Percentiles rank a stretch among this genome's conserved stretches.
phyloP scores from a whole-genome alignment of 2,329 filamentous ascomycete species.

The Epichloe gansuensis region DNA sequence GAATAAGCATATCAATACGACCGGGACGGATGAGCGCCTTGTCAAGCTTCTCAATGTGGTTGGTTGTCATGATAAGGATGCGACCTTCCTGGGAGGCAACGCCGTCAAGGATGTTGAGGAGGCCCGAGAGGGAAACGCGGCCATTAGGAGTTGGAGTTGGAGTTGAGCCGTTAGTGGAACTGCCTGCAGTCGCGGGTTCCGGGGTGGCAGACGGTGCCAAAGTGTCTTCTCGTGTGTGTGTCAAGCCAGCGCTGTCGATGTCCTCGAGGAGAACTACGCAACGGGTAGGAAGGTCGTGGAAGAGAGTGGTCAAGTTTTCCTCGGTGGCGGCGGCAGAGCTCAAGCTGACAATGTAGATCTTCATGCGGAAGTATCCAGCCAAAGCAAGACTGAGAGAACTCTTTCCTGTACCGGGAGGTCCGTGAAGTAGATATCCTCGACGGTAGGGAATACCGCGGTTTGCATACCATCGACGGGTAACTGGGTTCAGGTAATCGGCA shows the following conservation, averaged over 20 bases:
- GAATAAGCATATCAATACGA: constrained; percentile 47
- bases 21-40: constrained; percentile 51
- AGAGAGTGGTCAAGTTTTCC: constrained; percentile 51
- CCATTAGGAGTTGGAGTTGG: constrained; percentile 9
- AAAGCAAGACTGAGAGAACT: constrained; percentile 59
- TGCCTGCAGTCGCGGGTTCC: constrained; percentile 6
- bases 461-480: constrained; percentile 65
- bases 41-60: constrained; percentile 49
- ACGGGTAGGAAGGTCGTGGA: constrained; percentile 52
- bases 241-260: constrained; percentile 61
- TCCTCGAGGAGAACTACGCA: constrained; percentile 68
- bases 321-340: constrained; percentile 52
- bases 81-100: constrained; percentile 51
- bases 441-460: constrained; percentile 78
- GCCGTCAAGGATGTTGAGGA: constrained; percentile 74
- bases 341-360: constrained; percentile 60
- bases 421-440: constrained; percentile 70
- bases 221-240: constrained; percentile 38
- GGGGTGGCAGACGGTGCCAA: constrained; percentile 2
- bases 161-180: background rate
- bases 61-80: constrained; percentile 56
- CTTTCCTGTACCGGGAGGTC: constrained; percentile 72
- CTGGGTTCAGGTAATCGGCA: constrained; percentile 49
- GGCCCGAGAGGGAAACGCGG: constrained; percentile 57
- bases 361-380: constrained; percentile 57